Base-by-base conservation (phyloP, 1,284 basidiomycete genomes). In the Apiotrichum brassicae region DNA sequence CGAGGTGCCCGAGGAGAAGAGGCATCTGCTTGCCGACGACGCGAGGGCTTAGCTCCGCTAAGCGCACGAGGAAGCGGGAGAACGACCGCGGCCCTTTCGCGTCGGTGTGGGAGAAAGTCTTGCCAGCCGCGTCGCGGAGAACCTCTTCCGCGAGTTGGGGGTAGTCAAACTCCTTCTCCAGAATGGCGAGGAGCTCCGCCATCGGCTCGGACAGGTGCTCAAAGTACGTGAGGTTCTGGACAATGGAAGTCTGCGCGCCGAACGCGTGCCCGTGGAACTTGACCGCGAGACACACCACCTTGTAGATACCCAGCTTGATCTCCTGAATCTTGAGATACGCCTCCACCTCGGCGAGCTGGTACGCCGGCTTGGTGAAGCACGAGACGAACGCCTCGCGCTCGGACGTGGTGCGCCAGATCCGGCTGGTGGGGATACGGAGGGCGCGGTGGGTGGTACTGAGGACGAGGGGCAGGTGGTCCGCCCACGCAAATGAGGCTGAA, bases 141-240 rank as follows among this genome's bases (percentile, higher is more conserved):
- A 97, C 80, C 57, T 97, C 91, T 61, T 97, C 93, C 0, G 85
- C 87, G 6, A 97, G 79, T 65, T 93, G 88, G 4, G 83, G 77
- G 60, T 92, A 83, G 71, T 97, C 92, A 63, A 87, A 97, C 50
- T 95, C 87, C 58, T 84, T 84, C 16, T 85, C 81, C 39, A 97
- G 79, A 37, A 86, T 76, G 25, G 82, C 79, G 8, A 97, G 79
- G 32, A 90, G 83, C 60, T 97, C 92, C 0, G 93, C 93, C 84
- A 97, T 88, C 0, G 87, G 84, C 65, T 97, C 93, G 0, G 87
- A 83, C 24, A 97, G 81, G 68, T 97, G 93, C 63, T 98, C 94
- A 63, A 85, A 90, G 72, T 94, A 95, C 54, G 94, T 91, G 13
- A 98, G 76, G 48, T 82, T 83, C 69, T 97, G 92, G 72, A 93